Evolutionary conservation across 371 early-diverging fungal species (phyloP).

Genomic region (Apophysomyces trapeziformis): DNA sequence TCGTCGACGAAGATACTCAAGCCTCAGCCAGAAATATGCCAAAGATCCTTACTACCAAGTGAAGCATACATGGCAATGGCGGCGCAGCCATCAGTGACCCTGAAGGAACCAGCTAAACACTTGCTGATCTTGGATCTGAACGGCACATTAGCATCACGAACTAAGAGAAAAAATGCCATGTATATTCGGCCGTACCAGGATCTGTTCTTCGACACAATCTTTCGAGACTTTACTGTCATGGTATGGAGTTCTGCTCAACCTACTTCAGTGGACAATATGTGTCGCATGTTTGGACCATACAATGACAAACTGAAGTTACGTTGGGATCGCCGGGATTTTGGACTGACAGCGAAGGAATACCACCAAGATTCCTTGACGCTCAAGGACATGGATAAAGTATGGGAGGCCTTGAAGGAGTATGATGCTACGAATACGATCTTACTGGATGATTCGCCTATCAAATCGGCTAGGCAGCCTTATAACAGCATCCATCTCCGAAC

Average conservation of each 20-base stretch:
- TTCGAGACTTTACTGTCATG: constrained; percentile 70
- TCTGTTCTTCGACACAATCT: constrained; percentile 64
- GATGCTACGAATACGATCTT: constrained; percentile 70
- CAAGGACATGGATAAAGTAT: constrained; percentile 67
- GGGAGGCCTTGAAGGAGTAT: constrained; percentile 42
- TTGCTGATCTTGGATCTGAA: constrained; percentile 77
- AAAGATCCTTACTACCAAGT: neutral
- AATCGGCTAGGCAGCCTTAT: constrained; percentile 64
- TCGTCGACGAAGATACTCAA: no score
- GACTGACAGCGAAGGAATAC: constrained; percentile 51
- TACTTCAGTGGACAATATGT: constrained; percentile 62
- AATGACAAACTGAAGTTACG: constrained; percentile 43
- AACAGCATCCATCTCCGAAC: constrained; percentile 56
- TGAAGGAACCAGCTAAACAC: constrained; percentile 16
- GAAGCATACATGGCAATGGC: neutral
- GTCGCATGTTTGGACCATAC: constrained; percentile 53
- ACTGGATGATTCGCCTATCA: constrained; percentile 70
- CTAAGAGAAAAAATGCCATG: constrained; percentile 26
- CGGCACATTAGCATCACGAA: constrained; percentile 68
- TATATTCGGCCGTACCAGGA: constrained; percentile 60
- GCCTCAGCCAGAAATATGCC: no score
- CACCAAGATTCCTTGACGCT: constrained; percentile 56
- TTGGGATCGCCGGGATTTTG: constrained; percentile 69
- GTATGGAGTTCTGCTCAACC: constrained; percentile 81
- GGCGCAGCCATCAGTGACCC: neutral